Conservation (phyloP, 768 basidiomycete genomes). For the Pholiota molesta region DNA sequence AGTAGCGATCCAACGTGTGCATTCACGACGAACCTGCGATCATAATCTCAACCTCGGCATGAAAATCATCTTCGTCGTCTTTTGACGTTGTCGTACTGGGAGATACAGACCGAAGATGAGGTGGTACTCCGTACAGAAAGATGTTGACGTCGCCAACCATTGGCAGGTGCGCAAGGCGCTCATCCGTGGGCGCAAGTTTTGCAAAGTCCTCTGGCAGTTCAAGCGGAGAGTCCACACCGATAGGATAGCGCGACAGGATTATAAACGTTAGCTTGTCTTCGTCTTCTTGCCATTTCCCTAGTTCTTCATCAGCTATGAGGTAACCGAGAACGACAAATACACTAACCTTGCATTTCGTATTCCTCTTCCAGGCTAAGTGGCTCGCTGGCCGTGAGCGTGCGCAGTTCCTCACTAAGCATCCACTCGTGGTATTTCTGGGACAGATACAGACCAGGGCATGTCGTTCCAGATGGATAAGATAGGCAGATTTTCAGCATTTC, state of each 20-base stretch:
- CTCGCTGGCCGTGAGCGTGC: constrained; percentile 83
- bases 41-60: constrained; percentile 92
- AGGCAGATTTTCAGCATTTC: constrained; percentile 1
- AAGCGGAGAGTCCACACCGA: constrained; percentile 7
- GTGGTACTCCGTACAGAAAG: no score
- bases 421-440: constrained; percentile 81
- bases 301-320: background rate
- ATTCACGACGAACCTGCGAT: constrained; percentile 66
- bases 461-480: background rate
- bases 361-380: constrained; percentile 81
- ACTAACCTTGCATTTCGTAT: constrained; percentile 84
- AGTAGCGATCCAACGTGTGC: background rate
- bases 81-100: constrained; percentile 29
- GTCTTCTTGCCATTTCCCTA: constrained; percentile 87
- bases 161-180: constrained; percentile 38
- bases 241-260: constrained; percentile 56
- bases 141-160: constrained; percentile 93
- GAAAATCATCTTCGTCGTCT: constrained; percentile 44
- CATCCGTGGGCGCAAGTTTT: constrained; percentile 32
- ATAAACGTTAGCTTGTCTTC: constrained; percentile 94
- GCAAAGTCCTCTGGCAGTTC: constrained; percentile 10
- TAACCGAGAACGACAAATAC: background rate
- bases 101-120: background rate
- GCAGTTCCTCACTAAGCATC: constrained; percentile 80
- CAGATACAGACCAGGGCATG: background rate